Base-by-base conservation (phyloP, 2,329 filamentous ascomycete genomes). In the Clathrospora elynae region DNA sequence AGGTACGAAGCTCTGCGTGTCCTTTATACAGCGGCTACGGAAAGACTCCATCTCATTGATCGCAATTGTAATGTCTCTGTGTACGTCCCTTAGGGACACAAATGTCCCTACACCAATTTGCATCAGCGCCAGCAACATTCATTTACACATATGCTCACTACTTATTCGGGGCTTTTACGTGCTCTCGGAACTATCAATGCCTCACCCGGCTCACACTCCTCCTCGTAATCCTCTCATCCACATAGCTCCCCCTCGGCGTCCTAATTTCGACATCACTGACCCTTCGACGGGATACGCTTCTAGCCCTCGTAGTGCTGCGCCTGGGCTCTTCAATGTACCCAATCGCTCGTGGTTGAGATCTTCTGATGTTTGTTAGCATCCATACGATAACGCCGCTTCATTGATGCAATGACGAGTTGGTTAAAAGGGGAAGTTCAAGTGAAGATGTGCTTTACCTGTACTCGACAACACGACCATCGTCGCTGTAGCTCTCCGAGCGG, bases 131-230 rank as follows among this genome's bases (percentile, higher is more conserved):
- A n/a, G n/a, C n/a, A n/a, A n/a, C n/a, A n/a, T n/a, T n/a, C n/a
- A n/a, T n/a, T n/a, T n/a, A n/a, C n/a, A n/a, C n/a, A n/a, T n/a
- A n/a, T n/a, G n/a, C n/a, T n/a, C n/a, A n/a, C n/a, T n/a, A n/a
- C n/a, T n/a, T n/a, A n/a, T n/a, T n/a, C n/a, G n/a, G n/a, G n/a
- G n/a, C n/a, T n/a, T n/a, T n/a, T n/a, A n/a, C n/a, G n/a, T n/a
- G n/a, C n/a, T n/a, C n/a, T n/a, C n/a, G n/a, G n/a, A n/a, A n/a
- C n/a, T n/a, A n/a, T 44, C 12, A 48, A 29, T 43, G 36, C 55
- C 62, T 46, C 17, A 63, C 57, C 23, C 64, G 42, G 35, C 59
- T 61, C 25, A 68, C 61, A 45, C 64, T 65, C 46, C 61, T 58
- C 48, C 59, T 55, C 19, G 47, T 43, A 35, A 41, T 30, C 40